phyloP scores from a whole-genome alignment of 2,329 filamentous ascomycete species.

The Westerdykella sp. region DNA sequence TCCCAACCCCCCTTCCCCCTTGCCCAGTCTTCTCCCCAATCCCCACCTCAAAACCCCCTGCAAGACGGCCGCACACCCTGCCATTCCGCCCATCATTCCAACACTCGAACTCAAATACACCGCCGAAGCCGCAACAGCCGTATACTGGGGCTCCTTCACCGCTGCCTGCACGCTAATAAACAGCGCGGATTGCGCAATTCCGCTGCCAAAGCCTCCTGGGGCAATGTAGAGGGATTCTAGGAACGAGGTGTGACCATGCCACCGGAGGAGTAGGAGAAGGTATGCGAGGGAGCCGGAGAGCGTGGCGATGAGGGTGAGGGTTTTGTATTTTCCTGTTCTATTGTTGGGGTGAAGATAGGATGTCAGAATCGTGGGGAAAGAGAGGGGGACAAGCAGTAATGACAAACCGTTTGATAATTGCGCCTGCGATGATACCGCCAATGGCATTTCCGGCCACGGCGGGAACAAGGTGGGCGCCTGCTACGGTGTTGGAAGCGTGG shows the following conservation, averaged over 20 bases:
- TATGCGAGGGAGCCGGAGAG: conserved; percentile 16
- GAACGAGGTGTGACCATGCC: conserved; percentile 24
- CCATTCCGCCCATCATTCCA: conserved; percentile 19
- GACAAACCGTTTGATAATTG: conserved; percentile 10
- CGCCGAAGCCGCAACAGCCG: conserved; percentile 17
- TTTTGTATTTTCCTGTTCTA: conserved; percentile 23
- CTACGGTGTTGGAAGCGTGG: conserved; percentile 51
- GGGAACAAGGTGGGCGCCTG: conserved; percentile 58
- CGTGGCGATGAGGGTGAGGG: conserved; percentile 13
- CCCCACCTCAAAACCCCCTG: conserved; percentile 14
- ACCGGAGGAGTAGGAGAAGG: conserved; percentile 20
- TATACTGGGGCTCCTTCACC: conserved; percentile 10
- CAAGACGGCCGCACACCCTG: conserved; percentile 18
- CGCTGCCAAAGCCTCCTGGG: conserved; percentile 24
- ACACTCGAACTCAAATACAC: conserved; percentile 16
- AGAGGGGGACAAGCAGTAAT: too few species aligned
- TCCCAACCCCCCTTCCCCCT: conserved; percentile 2
- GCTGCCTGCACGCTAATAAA: conserved; percentile 23
- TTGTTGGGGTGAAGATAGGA: too few species aligned
- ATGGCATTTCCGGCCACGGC: conserved; percentile 61
- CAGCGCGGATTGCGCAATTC: conserved; percentile 18
- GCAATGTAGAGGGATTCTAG: conserved; percentile 23
- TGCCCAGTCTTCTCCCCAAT: conserved; percentile 10
- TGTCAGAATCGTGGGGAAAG: too few species aligned
- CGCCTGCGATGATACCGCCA: conserved; percentile 56